Base-by-base conservation (phyloP, 2,329 filamentous ascomycete genomes). In the Talaromyces sp. region DNA sequence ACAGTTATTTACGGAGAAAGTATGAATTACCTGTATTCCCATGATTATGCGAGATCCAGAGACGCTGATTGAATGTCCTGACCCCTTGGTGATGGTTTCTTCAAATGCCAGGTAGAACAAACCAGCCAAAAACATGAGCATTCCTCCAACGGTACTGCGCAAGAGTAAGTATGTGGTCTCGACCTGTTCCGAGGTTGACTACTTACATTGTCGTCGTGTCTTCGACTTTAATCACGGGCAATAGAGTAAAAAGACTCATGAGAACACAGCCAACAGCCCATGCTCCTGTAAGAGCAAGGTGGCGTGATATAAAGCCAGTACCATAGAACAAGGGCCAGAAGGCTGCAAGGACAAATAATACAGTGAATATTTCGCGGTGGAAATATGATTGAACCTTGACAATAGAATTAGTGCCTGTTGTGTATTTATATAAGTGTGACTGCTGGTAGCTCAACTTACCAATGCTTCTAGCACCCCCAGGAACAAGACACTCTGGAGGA, bases 231-330 rank as follows among this genome's bases (percentile, higher is more conserved):
- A 91, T 89, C 2, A 92, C 95, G 1, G 92, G 90, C 1, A 99
- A 82, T 14, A 98, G 78, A 0, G 95, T 99, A 73, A 99, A 99
- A 2, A 86, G 84, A 75, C 94, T 95, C 93, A 98, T 97, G 3
- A 88, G 80, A 1, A 89, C 70, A 76, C 93, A 97, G 3, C 91
- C 90, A 43, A 89, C 71, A 9, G 85, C 83, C 95, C 95, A 99
- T 0, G 87, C 87, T 0, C 82, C 78, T 61, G 86, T 85, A 2
- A 96, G 83, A 3, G 84, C 73, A 13, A 81, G 73, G 72, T 98
- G 89, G 31, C 85, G 79, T 61, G 80, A 83, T 9, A 97, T 69
- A 72, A 99, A 98, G 0, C 82, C 82, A 31, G 84, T 72, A 0
- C 95, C 94, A 70, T 95, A 90, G 0, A 87, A 82, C 0, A 84